phyloP scores from a whole-genome alignment of 164 flowering plant genomes.

The Berberis thunbergii region DNA sequence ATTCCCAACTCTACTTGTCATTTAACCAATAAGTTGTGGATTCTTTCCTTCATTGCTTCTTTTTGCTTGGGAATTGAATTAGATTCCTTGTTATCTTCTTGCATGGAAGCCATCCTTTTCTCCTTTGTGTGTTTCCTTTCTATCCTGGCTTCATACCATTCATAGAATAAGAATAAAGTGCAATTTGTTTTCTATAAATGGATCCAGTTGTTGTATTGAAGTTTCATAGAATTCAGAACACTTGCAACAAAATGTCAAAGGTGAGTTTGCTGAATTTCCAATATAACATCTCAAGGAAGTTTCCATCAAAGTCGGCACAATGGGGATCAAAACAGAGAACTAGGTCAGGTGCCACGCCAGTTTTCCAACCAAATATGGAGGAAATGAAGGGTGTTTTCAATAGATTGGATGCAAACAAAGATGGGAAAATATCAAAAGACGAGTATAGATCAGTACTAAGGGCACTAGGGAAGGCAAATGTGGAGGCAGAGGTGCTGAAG shows the following conservation, averaged over 20 bases:
- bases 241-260: slow-evolving; percentile 24
- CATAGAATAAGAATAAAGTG: no score
- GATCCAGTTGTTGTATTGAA: no score
- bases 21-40: no score
- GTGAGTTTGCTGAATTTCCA: slow-evolving; percentile 52
- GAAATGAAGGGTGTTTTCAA: slow-evolving; percentile 65
- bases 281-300: slow-evolving; percentile 41
- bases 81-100: no score
- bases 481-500: slow-evolving; percentile 34
- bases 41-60: no score
- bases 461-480: slow-evolving; percentile 35
- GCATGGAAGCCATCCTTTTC: no score
- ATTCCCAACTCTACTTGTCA: no score
- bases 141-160: no score
- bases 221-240: no score
- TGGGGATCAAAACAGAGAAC: slow-evolving; percentile 32
- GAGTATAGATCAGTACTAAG: slow-evolving; percentile 48
- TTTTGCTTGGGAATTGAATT: no score
- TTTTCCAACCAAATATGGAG: slow-evolving; percentile 29
- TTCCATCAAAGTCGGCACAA: slow-evolving; percentile 31
- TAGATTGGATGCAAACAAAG: slow-evolving; percentile 58
- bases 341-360: slow-evolving; percentile 21
- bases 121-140: no score
- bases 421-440: slow-evolving; percentile 62
- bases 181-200: no score